Base-by-base conservation (phyloP, 257 asterid genomes). In the Linaria vulgaris region DNA sequence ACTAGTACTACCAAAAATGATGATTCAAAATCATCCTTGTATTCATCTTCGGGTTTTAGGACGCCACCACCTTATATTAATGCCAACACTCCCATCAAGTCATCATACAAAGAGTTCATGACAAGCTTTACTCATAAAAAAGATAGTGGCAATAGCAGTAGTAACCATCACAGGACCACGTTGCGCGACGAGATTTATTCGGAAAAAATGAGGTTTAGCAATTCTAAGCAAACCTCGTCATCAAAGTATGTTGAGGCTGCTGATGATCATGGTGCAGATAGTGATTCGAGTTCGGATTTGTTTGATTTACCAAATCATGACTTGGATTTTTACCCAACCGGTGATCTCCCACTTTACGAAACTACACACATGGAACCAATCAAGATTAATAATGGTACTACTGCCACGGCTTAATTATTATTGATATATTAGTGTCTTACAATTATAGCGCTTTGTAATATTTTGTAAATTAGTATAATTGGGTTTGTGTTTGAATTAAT, bases 221-320 rank as follows among this genome's bases (percentile, higher is more conserved):
- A 79, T 71, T 49, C n/a, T n/a, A n/a, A n/a, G n/a, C n/a, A n/a
- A n/a, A n/a, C n/a, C n/a, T n/a, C n/a, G n/a, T n/a, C n/a, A n/a
- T n/a, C n/a, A n/a, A n/a, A n/a, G n/a, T n/a, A n/a, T n/a, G n/a
- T n/a, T n/a, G n/a, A n/a, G n/a, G 69, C 45, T 48, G 75, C 4
- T 38, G 85, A 80, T 39, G 96, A 76, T 34, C 9, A 34, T 46
- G 95, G 79, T 2, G 91, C 57, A 1, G 96, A 88, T 17, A 81
- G 87, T 63, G 96, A 91, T 78, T 84, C 98, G 13, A 91, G 98
- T 63, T 88, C 96, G 54, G 98, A 91, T 72, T 68, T 91, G 27
- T 91, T 91, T 45, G 98, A 91, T 62, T 71, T 91, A 17, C 96
- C 89, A 17, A 91, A 82, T 56, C 87, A 75, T 71, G 91, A 91